Evolutionary conservation across 2,329 filamentous ascomycete genomes (phyloP), one percentile per base, ranked within the genome.

Genomic region (Pseudohalonectria lignicola): DNA sequence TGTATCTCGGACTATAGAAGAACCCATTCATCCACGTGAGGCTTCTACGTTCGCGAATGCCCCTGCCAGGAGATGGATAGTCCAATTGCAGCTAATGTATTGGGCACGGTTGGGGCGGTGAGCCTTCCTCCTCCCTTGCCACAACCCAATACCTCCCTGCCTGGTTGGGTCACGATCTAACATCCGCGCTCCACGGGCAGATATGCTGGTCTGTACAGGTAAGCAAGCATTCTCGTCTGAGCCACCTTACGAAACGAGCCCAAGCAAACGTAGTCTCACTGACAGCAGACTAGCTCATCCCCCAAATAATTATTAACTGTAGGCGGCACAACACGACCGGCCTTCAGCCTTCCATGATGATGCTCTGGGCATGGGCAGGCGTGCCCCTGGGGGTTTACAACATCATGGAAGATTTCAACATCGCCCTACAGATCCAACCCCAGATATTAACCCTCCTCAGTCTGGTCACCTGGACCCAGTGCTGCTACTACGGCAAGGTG

Each of bases 291-390:
- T 45, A 83, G 68, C 62, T 84, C 19, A 69, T 84, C 19, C 79
- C 80, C 0, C 80, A 85, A 51, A 82, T 84, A 35, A 53, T 78
- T 25, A 71, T 82, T 48, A 85, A 85, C 49, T 76, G 79, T 48
- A 67, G 71, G 4, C 64, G 79, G 1, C 77, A 82, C 52, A 67
- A 81, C 60, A 77, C 78, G 1, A 70, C 64, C 1, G 79, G 79
- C 1, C 62, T 84, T 0, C 78, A 82, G 36, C 68, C 74, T 0
- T 74, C 74, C 0, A 82, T 84, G 79, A 83, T 84, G 78, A 69
- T 84, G 52, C 63, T 82, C 2, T 84, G 79, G 69, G 75, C 76
- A 0, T 73, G 67, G 59, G 79, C 79, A 2, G 79, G 79, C 0
- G 72, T 83, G 0, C 79, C 79, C 1, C 61, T 84, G 0, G 80